Evolutionary conservation across 225 moss, liverwort and hornwort genomes (phyloP), one percentile per base, ranked within the genome.

Genomic region (Bryoerythrophyllum caledonicum): DNA sequence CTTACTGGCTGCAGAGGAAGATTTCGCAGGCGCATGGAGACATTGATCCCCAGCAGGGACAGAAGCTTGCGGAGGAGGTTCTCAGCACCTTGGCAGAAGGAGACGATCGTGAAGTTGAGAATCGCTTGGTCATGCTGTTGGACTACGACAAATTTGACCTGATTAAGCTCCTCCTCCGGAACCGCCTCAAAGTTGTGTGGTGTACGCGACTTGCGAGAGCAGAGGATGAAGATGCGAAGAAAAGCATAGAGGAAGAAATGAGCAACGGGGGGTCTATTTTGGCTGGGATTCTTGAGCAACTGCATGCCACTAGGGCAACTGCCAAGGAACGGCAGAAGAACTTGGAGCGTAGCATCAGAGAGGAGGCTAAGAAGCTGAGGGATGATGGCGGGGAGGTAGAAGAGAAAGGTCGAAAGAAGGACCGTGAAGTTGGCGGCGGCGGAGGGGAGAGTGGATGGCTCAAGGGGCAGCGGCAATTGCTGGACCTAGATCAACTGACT

Each of bases 131-230:
- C 56, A 93, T 95, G 86, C 78, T 90, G 25, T 74, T 95, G 69
- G 85, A 91, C 81, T 93, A 95, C 57, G 95, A 93, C 56, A 93
- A 96, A 76, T 96, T 96, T 67, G 96, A 96, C 72, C 83, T 96
- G 23, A 93, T 96, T 58, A 96, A 96, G 77, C 86, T 96, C 41
- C 78, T 96, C 60, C 83, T 96, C n/a, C 90, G 91, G 72, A 96
- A 96, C 74, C 89, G 96, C 61, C 86, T 96, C 41, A 96, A 96
- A 80, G 90, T 96, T 20, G 90, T 96, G 41, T 96, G 93, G 96
- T 96, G 96, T 73, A 96, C 96, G 79, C 91, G 93, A 63, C 87
- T 96, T 60, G 96, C 96, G 35, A 90, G 93, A 78, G 93, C 96
- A 13, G 93, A 96, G 71, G 96, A 96, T 41, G 96, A 96, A 69